Percentiles rank a stretch among this genome's conserved stretches.
Evolutionary conservation across 805 yeast genomes (phyloP).

Genomic region (Candida pseudoglaebosa): DNA sequence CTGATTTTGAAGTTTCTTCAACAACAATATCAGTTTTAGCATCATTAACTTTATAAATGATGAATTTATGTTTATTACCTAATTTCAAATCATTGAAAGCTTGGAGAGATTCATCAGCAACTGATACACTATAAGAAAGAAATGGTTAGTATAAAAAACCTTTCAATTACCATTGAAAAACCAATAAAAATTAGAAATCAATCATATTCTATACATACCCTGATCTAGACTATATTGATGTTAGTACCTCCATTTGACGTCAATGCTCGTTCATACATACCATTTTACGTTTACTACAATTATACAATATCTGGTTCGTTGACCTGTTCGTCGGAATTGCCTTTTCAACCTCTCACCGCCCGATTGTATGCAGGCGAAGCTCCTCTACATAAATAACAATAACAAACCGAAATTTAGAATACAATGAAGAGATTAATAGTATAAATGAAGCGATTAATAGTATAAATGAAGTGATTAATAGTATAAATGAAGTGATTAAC

Average conservation of each 20-base stretch:
- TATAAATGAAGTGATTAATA: too few relatives aligned
- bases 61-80: slow-evolving; percentile 83
- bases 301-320: background rate
- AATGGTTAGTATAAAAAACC: slow-evolving; percentile 7
- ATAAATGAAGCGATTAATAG: too few relatives aligned
- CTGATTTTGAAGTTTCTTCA: slow-evolving; percentile 71
- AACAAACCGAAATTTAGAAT: too few relatives aligned
- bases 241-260: slow-evolving; percentile 5
- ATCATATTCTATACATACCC: slow-evolving; percentile 24
- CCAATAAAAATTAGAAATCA: background rate
- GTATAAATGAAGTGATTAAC: too few relatives aligned
- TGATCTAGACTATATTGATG: slow-evolving; percentile 31
- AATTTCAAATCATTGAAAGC: slow-evolving; percentile 96
- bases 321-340: background rate
- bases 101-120: slow-evolving; percentile 77
- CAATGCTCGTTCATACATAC: background rate
- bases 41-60: slow-evolving; percentile 78
- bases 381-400: too few relatives aligned
- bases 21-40: slow-evolving; percentile 89
- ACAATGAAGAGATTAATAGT: too few relatives aligned
- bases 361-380: too few relatives aligned
- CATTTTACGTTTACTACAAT: background rate
- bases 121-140: slow-evolving; percentile 41
- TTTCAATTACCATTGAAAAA: too few relatives aligned
- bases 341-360: too few relatives aligned